Evolutionary conservation across 2,329 filamentous ascomycete species (phyloP).

Genomic region (Leptographium galeiforme): DNA sequence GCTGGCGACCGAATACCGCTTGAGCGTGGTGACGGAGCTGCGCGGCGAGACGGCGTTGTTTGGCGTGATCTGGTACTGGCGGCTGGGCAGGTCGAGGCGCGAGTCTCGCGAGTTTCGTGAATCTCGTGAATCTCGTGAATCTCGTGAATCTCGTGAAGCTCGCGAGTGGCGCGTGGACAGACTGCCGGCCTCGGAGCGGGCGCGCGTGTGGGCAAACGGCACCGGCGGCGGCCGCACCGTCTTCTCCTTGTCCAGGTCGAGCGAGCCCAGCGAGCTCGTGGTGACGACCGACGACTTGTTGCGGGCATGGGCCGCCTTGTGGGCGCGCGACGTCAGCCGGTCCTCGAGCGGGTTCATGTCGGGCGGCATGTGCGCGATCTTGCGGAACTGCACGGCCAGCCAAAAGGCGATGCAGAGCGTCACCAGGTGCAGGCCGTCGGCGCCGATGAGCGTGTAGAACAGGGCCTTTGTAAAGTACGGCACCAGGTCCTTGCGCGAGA

Average conservation of each 20-base stretch:
- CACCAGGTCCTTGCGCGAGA: slow-evolving; percentile 40
- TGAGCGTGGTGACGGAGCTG: slow-evolving; percentile 21
- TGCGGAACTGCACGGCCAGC: slow-evolving; percentile 65
- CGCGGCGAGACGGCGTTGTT: slow-evolving; percentile 27
- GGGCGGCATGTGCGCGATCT: slow-evolving; percentile 69
- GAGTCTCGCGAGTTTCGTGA: slow-evolving; percentile 36
- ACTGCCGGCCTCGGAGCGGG: slow-evolving; percentile 24
- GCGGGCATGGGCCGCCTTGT: slow-evolving; percentile 47
- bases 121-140: slow-evolving; percentile 37
- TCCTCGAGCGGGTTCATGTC: slow-evolving; percentile 93
- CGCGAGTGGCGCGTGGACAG: slow-evolving; percentile 15
- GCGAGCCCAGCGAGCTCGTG: slow-evolving; percentile 19
- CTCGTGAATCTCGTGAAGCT: slow-evolving; percentile 30
- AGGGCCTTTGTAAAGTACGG: slow-evolving; percentile 50
- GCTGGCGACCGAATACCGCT: slow-evolving; percentile 29
- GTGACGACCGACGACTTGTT: slow-evolving; percentile 48
- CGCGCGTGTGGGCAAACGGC: slow-evolving; percentile 70
- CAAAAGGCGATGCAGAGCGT: slow-evolving; percentile 61
- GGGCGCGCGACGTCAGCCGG: slow-evolving; percentile 58
- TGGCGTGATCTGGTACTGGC: slow-evolving; percentile 36
- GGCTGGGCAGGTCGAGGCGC: slow-evolving; percentile 37
- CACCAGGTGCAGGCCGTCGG: slow-evolving; percentile 55
- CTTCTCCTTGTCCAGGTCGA: slow-evolving; percentile 39
- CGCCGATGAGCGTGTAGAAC: slow-evolving; percentile 53
- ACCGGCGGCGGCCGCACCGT: slow-evolving; percentile 40